phyloP scores from a whole-genome alignment of 2,329 filamentous ascomycete genomes.

The Parastagonospora nodorum region DNA sequence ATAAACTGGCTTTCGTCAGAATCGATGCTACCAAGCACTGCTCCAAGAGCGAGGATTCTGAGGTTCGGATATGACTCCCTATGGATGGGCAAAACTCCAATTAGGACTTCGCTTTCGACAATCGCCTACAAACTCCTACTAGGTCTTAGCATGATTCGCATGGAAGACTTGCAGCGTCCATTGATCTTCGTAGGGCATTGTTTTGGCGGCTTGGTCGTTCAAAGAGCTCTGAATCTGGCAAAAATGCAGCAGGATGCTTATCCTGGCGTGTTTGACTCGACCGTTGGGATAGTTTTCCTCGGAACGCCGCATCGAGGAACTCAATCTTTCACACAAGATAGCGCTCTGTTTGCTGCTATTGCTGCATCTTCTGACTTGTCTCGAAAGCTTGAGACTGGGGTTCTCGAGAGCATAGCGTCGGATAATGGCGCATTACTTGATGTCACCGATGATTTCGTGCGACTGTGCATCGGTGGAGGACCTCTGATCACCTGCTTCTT shows the following conservation, averaged over 20 bases:
- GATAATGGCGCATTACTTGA: neutral
- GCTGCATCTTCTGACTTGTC: constrained; percentile 1
- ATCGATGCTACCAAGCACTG: neutral
- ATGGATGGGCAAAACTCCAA: constrained; percentile 3
- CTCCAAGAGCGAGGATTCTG: neutral
- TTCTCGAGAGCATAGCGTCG: neutral
- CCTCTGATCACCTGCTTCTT: constrained; percentile 2
- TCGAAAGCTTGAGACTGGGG: neutral
- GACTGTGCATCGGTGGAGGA: neutral
- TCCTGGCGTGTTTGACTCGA: constrained; percentile 1
- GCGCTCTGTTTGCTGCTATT: constrained; percentile 1
- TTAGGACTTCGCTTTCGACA: constrained; percentile 1
- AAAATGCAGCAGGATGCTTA: neutral
- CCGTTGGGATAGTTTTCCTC: neutral
- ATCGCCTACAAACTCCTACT: constrained; percentile 2
- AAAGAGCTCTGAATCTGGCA: constrained; percentile 1
- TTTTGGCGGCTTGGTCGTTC: neutral
- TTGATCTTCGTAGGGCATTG: constrained; percentile 1
- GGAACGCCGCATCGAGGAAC: constrained; percentile 2
- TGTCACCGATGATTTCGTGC: neutral
- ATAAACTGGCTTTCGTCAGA: neutral
- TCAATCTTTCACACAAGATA: neutral
- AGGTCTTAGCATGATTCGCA: neutral
- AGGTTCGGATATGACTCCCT: constrained; percentile 1
- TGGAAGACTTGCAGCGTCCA: neutral